These are phyloP conservation scores for Chytriomyces sp. DNA, from an alignment of 192 early-diverging fungal species.

Conservation along the genomic window DNA sequence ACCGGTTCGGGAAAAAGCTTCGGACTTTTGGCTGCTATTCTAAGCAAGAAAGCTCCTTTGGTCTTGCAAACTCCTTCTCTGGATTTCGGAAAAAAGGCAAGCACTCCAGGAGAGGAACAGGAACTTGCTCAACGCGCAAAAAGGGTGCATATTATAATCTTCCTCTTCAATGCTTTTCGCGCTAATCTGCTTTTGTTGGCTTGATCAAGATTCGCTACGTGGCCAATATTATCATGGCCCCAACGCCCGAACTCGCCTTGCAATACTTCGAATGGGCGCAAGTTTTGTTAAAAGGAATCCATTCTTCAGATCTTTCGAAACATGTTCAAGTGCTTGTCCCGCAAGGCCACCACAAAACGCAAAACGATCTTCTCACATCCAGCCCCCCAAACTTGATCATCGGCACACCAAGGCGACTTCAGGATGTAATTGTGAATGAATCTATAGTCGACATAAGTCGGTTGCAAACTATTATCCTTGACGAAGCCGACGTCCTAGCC, in stretches of 20 bases:
- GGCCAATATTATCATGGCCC: conserved; percentile 45
- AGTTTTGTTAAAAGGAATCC: conserved; percentile 4
- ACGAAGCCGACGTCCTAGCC: conserved; percentile 54
- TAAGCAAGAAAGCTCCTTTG: conserved; percentile 35
- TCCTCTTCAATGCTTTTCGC: background rate
- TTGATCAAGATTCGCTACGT: conserved; percentile 33
- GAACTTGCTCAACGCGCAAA: conserved; percentile 11
- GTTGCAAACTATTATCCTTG: conserved; percentile 51
- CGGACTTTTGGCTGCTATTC: conserved; percentile 45
- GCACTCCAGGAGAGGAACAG: background rate
- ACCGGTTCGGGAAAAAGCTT: conserved; percentile 58
- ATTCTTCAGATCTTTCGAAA: conserved; percentile 18
- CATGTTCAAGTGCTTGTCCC: conserved; percentile 49
- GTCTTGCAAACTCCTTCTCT: background rate
- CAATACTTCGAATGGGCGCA: conserved; percentile 40
- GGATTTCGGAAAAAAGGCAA: background rate
- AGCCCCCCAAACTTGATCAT: conserved; percentile 43
- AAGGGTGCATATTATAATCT: conserved; percentile 1
- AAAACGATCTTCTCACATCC: conserved; percentile 32
- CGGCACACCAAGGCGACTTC: conserved; percentile 51
- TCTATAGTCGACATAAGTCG: conserved; percentile 36
- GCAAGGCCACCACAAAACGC: conserved; percentile 10
- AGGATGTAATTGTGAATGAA: conserved; percentile 26
- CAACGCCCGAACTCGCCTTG: conserved; percentile 53
- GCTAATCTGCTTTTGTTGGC: background rate